Evolutionary conservation across 768 basidiomycete genomes (phyloP).

Genomic region (Dentipellis fragilis): DNA sequence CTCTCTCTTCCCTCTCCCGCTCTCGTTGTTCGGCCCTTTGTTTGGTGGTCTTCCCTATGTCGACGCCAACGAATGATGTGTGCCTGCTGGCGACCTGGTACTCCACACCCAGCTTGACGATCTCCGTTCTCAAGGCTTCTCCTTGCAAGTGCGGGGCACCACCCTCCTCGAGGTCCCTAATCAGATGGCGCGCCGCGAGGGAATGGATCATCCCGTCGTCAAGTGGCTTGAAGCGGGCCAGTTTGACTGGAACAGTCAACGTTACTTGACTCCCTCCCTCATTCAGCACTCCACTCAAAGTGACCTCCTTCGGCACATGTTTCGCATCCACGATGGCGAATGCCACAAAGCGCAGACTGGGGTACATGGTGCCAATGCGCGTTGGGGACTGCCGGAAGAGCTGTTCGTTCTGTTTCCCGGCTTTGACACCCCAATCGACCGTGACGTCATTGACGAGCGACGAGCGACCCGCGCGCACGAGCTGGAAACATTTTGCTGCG

Average conservation of each 20-base stretch:
- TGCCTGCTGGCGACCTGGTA: slow-evolving; percentile 43
- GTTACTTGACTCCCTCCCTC: slow-evolving; percentile 18
- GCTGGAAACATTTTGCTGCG: slow-evolving; percentile 34
- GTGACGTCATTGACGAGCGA: slow-evolving; percentile 33
- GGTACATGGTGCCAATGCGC: slow-evolving; percentile 21
- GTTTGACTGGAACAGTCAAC: slow-evolving; percentile 14
- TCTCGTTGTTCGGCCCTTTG: not conserved
- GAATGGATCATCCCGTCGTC: slow-evolving; percentile 33
- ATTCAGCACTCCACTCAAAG: slow-evolving; percentile 16
- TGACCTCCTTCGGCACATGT: slow-evolving; percentile 19
- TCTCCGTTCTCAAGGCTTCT: slow-evolving; percentile 31
- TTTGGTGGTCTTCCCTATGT: slow-evolving; percentile 19
- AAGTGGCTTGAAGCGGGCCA: slow-evolving; percentile 14
- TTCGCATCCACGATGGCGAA: slow-evolving; percentile 21
- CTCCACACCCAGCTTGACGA: slow-evolving; percentile 37
- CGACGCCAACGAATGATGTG: slow-evolving; percentile 50
- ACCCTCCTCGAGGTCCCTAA: slow-evolving; percentile 38
- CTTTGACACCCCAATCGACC: slow-evolving; percentile 35
- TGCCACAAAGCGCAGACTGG: slow-evolving; percentile 24
- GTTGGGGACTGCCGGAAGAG: slow-evolving; percentile 25
- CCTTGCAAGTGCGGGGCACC: slow-evolving; percentile 17
- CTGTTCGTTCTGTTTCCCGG: slow-evolving; percentile 3
- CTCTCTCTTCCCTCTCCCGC: not conserved
- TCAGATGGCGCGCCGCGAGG: slow-evolving; percentile 42
- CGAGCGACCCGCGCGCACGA: slow-evolving; percentile 42